phyloP scores from a whole-genome alignment of 1,284 basidiomycete genomes.

The Microbotryomycetes sp. region DNA sequence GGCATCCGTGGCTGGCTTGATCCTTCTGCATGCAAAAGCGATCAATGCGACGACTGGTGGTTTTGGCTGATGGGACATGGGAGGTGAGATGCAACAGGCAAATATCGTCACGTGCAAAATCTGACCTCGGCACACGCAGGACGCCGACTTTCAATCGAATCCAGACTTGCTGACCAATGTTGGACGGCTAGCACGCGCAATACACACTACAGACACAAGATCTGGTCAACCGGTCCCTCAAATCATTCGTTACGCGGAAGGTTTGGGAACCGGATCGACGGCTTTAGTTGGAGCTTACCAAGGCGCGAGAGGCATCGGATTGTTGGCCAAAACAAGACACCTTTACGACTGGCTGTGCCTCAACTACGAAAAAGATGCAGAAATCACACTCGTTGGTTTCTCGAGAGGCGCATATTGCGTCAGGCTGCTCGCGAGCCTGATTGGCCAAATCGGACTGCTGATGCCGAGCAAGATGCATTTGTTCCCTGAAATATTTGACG shows the following conservation, averaged over 20 bases:
- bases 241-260: conserved; percentile 5
- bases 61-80: conserved; percentile 5
- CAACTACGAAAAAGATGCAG: neutral
- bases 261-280: conserved; percentile 5
- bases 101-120: neutral
- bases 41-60: conserved; percentile 9
- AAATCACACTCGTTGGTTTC: conserved; percentile 12
- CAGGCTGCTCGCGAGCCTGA: neutral
- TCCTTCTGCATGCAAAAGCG: neutral
- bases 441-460: conserved; percentile 1
- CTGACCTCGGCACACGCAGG: neutral
- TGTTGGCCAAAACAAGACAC: neutral
- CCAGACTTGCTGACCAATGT: neutral
- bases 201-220: neutral
- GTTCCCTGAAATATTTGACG: neutral
- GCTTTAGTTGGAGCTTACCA: neutral
- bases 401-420: conserved; percentile 10
- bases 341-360: neutral
- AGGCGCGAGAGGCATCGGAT: neutral
- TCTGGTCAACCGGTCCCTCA: neutral
- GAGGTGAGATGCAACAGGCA: no score
- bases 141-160: conserved; percentile 2
- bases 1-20: neutral
- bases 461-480: neutral
- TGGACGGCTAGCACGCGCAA: neutral